Percentiles rank a stretch among this genome's conserved stretches.
Evolutionary conservation across 208 protist species (phyloP).

Genomic region (Crithidia fasciculata): DNA sequence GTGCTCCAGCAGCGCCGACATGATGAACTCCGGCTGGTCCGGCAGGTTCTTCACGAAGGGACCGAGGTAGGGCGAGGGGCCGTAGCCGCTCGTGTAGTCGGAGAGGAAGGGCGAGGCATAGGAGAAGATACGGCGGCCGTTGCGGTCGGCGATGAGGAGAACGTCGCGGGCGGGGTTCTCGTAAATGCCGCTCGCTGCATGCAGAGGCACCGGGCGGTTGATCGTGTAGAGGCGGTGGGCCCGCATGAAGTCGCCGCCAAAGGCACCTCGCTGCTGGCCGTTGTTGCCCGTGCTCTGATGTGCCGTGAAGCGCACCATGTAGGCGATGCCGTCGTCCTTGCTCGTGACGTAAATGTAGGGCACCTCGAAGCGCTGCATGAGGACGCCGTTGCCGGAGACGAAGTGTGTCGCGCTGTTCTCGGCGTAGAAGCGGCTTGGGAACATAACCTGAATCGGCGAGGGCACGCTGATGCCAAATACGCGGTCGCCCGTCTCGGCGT

Average conservation of each 20-base stretch:
- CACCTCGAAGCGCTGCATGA: slow-evolving; percentile 44
- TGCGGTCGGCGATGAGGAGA: slow-evolving; percentile 81
- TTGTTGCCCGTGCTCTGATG: slow-evolving; percentile 26
- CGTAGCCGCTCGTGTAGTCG: slow-evolving; percentile 33
- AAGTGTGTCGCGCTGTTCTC: slow-evolving; percentile 7
- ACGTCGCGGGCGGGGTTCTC: slow-evolving; percentile 79
- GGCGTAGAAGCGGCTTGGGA: slow-evolving; percentile 58
- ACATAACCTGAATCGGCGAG: slow-evolving; percentile 87
- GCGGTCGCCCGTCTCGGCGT: slow-evolving; percentile 64
- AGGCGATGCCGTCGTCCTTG: slow-evolving; percentile 86
- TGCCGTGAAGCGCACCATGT: slow-evolving; percentile 73
- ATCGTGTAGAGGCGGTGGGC: slow-evolving; percentile 47
- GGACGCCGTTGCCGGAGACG: slow-evolving; percentile 10
- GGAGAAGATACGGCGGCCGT: slow-evolving; percentile 63
- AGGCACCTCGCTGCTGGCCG: slow-evolving; percentile 32
- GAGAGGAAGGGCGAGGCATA: slow-evolving; percentile 77
- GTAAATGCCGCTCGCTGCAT: slow-evolving; percentile 83
- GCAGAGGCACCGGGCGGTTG: slow-evolving; percentile 45
- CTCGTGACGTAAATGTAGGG: slow-evolving; percentile 90
- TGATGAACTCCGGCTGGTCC: slow-evolving; percentile 88
- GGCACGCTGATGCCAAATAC: slow-evolving; percentile 75
- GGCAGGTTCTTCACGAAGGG: slow-evolving; percentile 74
- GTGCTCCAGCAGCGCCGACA: slow-evolving; percentile 73
- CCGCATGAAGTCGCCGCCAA: slow-evolving; percentile 39
- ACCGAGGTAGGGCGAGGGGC: slow-evolving; percentile 67